phyloP scores from a whole-genome alignment of 129 eudicot genomes.

The Flaveria sonorensis region DNA sequence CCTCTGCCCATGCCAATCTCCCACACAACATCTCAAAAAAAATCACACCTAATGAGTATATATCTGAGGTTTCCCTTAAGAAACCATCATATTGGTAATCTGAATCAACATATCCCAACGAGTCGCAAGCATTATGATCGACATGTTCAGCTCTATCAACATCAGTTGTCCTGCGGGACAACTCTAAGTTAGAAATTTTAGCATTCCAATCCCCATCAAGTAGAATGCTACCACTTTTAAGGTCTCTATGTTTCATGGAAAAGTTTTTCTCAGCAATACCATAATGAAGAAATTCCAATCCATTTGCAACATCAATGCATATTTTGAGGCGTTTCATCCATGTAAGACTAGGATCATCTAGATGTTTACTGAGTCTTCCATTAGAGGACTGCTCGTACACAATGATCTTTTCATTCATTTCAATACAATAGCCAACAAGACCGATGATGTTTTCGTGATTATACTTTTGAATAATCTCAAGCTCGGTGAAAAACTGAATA shows the following conservation, averaged over 20 bases:
- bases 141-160: not conserved
- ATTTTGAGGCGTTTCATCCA: constrained; percentile 13
- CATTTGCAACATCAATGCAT: not conserved
- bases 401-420: constrained; percentile 14
- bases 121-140: not conserved
- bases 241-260: not conserved
- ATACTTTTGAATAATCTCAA: not conserved
- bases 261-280: not conserved
- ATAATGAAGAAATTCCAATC: not conserved
- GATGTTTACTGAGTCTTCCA: constrained; percentile 8
- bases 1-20: not conserved
- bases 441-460: not conserved
- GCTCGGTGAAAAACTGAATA: not conserved
- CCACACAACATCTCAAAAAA: constrained; percentile 3
- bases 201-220: constrained; percentile 13
- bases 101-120: not conserved
- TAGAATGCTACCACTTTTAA: constrained; percentile 15
- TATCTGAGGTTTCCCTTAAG: not conserved
- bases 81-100: not conserved
- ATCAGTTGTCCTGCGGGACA: not conserved
- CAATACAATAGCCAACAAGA: constrained; percentile 2
- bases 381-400: constrained; percentile 10
- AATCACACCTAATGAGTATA: constrained; percentile 7
- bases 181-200: constrained; percentile 21
- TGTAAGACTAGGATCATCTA: not conserved